Evolutionary conservation across 2,329 filamentous ascomycete species (phyloP).

Genomic region (Stemphylium lycopersici): DNA sequence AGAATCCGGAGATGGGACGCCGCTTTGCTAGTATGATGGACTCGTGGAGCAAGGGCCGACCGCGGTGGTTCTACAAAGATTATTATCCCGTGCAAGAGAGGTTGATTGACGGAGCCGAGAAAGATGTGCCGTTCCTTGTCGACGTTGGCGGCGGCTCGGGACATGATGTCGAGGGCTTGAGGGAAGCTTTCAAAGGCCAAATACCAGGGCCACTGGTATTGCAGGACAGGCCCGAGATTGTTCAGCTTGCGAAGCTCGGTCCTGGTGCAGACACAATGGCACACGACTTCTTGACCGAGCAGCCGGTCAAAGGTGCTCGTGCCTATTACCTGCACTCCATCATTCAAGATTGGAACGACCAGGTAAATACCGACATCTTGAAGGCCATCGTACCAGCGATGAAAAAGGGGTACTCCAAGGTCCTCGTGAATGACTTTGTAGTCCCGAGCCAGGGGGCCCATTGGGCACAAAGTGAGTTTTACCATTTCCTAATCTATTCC

Average conservation of each 20-base stretch:
- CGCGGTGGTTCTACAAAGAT: conserved; percentile 27
- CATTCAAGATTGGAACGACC: conserved; percentile 40
- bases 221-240: conserved; percentile 32
- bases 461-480: conserved; percentile 31
- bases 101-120: conserved; percentile 24
- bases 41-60: conserved; percentile 32
- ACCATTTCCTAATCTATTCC: accelerated
- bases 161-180: conserved; percentile 31
- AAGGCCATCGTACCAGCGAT: conserved; percentile 33
- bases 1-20: conserved; percentile 28
- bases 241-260: conserved; percentile 28
- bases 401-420: conserved; percentile 36
- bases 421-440: conserved; percentile 37
- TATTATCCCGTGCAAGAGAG: conserved; percentile 35
- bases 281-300: conserved; percentile 45
- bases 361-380: conserved; percentile 29
- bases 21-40: conserved; percentile 39
- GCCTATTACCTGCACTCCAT: conserved; percentile 39
- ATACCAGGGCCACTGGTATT: conserved; percentile 29
- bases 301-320: conserved; percentile 43
- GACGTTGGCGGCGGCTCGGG: conserved; percentile 34
- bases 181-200: conserved; percentile 19
- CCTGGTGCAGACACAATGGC: conserved; percentile 34
- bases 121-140: conserved; percentile 24
- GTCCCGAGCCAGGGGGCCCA: conserved; percentile 32